Evolutionary conservation across 192 early-diverging fungal genomes (phyloP), one percentile per base, ranked within the genome.

Genomic region (Entomortierella beljakovae): DNA sequence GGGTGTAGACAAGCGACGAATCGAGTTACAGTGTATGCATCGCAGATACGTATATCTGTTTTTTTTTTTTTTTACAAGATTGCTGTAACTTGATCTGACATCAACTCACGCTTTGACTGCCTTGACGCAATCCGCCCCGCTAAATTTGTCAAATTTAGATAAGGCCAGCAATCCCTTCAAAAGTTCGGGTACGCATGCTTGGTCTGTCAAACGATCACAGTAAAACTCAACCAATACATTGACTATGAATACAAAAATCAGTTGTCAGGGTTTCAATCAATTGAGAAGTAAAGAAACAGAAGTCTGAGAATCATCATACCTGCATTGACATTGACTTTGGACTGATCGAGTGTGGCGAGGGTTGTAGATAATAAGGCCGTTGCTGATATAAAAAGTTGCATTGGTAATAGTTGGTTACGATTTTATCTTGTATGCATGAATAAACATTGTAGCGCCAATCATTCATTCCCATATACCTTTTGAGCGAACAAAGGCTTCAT

Each of bases 401-500:
- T 33, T 9, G 53, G 28, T 2, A 13, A 51, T 3, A 1, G 46
- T 22, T 4, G 28, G 18, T 48, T 2, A 3, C 40, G 20, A 35
- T 13, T 15, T 60, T 48, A n/a, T n/a, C n/a, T n/a, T n/a, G n/a
- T n/a, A n/a, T n/a, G n/a, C n/a, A n/a, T n/a, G n/a, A n/a, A n/a
- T n/a, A n/a, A n/a, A n/a, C n/a, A n/a, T n/a, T n/a, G n/a, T n/a
- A n/a, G n/a, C n/a, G n/a, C n/a, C n/a, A n/a, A n/a, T n/a, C 34
- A n/a, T 8, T 31, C 26, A 29, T 31, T n/a, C n/a, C 60, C 1
- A 8, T 29, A 32, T 81, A 86, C 95, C 97, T 85, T 92, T 92
- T 37, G 94, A 91, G 62, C 97, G 92, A 34, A 91, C 86, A 62
- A 90, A 92, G n/a, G 92, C 91, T 55, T 97, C 96, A 11, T 90